Evolutionary conservation across 2,329 filamentous ascomycete species (phyloP).

Genomic region (Botrytis fragariae): DNA sequence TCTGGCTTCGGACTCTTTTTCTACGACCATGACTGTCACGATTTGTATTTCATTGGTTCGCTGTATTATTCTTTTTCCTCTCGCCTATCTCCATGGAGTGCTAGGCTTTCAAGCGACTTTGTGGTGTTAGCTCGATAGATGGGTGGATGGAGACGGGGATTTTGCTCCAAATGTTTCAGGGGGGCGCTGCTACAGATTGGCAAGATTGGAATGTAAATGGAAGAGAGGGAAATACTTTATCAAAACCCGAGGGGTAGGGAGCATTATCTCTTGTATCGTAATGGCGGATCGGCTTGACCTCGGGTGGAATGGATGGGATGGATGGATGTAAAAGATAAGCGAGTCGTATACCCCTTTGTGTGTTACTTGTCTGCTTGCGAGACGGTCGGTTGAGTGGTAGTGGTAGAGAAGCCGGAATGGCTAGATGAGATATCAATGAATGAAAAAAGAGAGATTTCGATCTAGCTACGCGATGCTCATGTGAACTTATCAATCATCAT

Average conservation of each 20-base stretch:
- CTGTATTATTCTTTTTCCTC: conserved; percentile 11
- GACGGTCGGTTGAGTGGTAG: not conserved
- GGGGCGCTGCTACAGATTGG: not conserved
- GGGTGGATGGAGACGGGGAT: not conserved
- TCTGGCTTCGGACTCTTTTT: conserved; percentile 8
- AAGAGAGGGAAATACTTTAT: not conserved
- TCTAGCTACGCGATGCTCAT: not conserved
- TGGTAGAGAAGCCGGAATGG: not conserved
- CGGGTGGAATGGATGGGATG: not conserved
- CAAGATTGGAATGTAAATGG: not conserved
- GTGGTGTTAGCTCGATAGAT: conserved; percentile 1
- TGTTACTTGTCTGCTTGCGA: conserved; percentile 1
- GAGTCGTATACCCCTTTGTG: conserved; percentile 10
- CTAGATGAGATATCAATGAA: conserved; percentile 11
- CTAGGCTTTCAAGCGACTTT: not conserved
- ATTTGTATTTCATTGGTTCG: conserved; percentile 6
- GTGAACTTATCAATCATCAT: not conserved
- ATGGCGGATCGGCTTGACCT: not conserved
- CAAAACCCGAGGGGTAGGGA: not conserved
- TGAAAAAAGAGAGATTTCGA: not conserved
- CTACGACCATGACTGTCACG: conserved; percentile 20
- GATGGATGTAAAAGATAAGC: conserved; percentile 2
- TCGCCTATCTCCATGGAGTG: not conserved
- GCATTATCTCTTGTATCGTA: not conserved
- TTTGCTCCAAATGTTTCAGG: not conserved